Percentiles rank a stretch among this genome's conserved stretches.
Conservation (phyloP, 1,139 yeast species). For the Saccharomycopsis crataegensis region DNA sequence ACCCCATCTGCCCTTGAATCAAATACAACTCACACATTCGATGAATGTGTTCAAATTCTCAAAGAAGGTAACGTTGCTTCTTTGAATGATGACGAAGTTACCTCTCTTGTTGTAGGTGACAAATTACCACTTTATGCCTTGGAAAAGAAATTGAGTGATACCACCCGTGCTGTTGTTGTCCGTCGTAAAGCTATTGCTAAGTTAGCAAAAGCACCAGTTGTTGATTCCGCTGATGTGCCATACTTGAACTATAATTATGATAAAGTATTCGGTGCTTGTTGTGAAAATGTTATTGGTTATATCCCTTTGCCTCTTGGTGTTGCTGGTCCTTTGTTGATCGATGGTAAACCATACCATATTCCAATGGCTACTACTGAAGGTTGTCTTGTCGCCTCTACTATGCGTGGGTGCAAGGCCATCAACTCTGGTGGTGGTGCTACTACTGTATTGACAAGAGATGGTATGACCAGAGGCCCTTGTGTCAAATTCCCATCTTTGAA, state of each 20-base stretch:
- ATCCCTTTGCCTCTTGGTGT: constrained; percentile 96
- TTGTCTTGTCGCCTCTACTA: constrained; percentile 93
- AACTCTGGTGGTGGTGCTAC: constrained; percentile 92
- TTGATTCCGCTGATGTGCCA: constrained; percentile 69
- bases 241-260: constrained; percentile 82
- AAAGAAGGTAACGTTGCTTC: constrained; percentile 67
- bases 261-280: constrained; percentile 96
- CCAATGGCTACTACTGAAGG: constrained; percentile 99
- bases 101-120: constrained; percentile 62
- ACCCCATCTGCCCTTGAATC: neutral
- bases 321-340: constrained; percentile 93
- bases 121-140: constrained; percentile 88
- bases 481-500: constrained; percentile 74
- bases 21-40: constrained; percentile 33
- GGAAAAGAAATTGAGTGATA: constrained; percentile 84
- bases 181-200: constrained; percentile 89
- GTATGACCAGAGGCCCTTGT: constrained; percentile 99
- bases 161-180: constrained; percentile 83
- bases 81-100: constrained; percentile 66
- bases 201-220: constrained; percentile 73
- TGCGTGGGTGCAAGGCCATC: constrained; percentile 98
- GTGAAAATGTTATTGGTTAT: constrained; percentile 95
- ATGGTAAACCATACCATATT: constrained; percentile 76
- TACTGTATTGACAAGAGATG: constrained; percentile 89
- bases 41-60: constrained; percentile 54